Evolutionary conservation across 768 basidiomycete species (phyloP), one percentile per base, ranked within the genome.

Genomic region (Leucocoprinus birnbaumii): DNA sequence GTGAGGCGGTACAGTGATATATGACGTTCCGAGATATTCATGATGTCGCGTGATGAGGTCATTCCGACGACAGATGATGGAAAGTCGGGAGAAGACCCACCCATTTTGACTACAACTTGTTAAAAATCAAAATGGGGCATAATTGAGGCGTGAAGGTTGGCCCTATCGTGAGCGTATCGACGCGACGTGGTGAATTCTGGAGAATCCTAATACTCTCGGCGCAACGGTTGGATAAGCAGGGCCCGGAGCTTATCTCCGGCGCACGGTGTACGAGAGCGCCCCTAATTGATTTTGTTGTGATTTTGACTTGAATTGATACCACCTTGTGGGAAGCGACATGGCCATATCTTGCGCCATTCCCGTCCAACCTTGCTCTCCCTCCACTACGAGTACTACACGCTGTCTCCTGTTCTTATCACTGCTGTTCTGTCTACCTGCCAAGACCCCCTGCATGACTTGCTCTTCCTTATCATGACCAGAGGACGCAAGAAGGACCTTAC

Each of bases 401-500:
- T 54, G 53, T 58, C 50, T 58, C 44, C 58, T 50, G 51, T 47
- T 51, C 52, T 48, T 31, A 48, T 38, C 58, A 49, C 51, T 44
- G 53, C 53, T 47, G 44, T 51, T 57, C 60, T 48, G 37, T 56
- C 52, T 53, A 54, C 62, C 54, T 21, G 27, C 38, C 48, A 49
- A 40, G 43, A 50, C 19, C 59, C 51, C 46, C 38, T 37, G 3
- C 47, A 48, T 58, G 43, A 51, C 24, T 44, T 48, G 40, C 42
- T 16, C 19, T 45, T 21, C 18, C 22, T 6, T 25, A 35, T 59
- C 41, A 85, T 86, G 84, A 80, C 83, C 49, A 74, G 84, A 67
- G 84, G 84, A 41, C 80, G 84, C 61, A 83, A 84, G 68, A 84
- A 82, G 67, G 82, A 86, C 68, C 67, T 79, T 35, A 80, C 81